phyloP scores from a whole-genome alignment of 257 asterid species.

The Hygrophila difformis region DNA sequence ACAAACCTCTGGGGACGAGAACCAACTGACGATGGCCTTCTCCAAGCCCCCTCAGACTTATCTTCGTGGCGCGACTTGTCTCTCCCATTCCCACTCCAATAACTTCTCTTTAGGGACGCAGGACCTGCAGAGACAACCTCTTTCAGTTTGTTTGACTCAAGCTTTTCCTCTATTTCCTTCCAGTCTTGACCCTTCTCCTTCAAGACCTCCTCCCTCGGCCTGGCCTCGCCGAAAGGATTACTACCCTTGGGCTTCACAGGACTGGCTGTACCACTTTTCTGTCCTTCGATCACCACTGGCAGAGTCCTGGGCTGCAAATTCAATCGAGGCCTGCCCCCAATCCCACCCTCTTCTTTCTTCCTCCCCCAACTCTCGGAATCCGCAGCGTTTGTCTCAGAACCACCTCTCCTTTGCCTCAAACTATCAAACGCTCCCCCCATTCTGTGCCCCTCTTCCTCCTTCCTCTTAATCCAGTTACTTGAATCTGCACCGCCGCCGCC shows the following conservation, averaged over 20 bases:
- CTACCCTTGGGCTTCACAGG: conserved; percentile 51
- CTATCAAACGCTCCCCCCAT: conserved; percentile 68
- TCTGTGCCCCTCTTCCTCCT: conserved; percentile 45
- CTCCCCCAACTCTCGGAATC: conserved; percentile 66
- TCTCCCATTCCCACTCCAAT: conserved; percentile 59
- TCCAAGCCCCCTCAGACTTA: conserved; percentile 56
- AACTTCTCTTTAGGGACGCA: conserved; percentile 26
- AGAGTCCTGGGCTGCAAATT: conserved; percentile 51
- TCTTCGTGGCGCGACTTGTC: conserved; percentile 24
- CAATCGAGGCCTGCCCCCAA: conserved; percentile 61
- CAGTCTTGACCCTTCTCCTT: conserved; percentile 91
- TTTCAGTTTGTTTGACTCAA: conserved; percentile 49
- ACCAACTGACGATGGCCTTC: conserved; percentile 48
- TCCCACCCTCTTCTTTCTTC: conserved; percentile 48
- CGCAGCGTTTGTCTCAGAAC: conserved; percentile 30
- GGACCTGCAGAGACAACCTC: conserved; percentile 31
- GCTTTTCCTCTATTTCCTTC: conserved; percentile 82
- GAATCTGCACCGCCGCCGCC: conserved; percentile 44
- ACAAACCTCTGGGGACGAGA: conserved; percentile 60
- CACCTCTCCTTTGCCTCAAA: conserved; percentile 64
- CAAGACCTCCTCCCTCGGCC: conserved; percentile 98
- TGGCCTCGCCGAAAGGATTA: conserved; percentile 84
- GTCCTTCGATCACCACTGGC: conserved; percentile 38
- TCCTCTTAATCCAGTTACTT: conserved; percentile 46
- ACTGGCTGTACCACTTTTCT: conserved; percentile 18